A percentile compares a stretch with the other conserved stretches of the same genome.
Evolutionary conservation across 2,329 filamentous ascomycete species (phyloP).

Genomic region (Exophiala aquamarina): DNA sequence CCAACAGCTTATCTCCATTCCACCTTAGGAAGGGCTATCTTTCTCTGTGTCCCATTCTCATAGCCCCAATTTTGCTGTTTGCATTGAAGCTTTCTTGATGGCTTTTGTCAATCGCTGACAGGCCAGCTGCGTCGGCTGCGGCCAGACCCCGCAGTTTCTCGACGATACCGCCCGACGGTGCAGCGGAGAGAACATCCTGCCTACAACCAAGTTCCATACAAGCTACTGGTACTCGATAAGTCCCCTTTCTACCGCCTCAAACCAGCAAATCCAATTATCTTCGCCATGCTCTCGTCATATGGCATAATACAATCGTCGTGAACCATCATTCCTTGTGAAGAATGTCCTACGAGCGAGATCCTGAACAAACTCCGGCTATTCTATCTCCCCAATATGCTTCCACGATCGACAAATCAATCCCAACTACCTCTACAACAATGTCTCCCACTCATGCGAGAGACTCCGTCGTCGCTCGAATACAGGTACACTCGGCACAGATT

Average conservation of each 20-base stretch:
- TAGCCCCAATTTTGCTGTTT: background rate
- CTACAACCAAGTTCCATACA: background rate
- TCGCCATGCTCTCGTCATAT: slow-evolving; percentile 22
- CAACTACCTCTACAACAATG: slow-evolving; percentile 29
- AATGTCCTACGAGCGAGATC: slow-evolving; percentile 28
- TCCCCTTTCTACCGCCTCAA: background rate
- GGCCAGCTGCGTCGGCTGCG: slow-evolving; percentile 18
- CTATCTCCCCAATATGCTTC: slow-evolving; percentile 30
- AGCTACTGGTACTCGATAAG: background rate
- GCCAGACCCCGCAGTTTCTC: slow-evolving; percentile 27
- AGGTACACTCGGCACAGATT: slow-evolving; percentile 47
- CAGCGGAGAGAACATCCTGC: slow-evolving; percentile 9
- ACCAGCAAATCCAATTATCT: background rate
- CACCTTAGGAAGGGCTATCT: background rate
- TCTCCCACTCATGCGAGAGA: slow-evolving; percentile 26
- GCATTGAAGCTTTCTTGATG: slow-evolving; percentile 3
- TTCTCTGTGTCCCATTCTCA: too few species aligned
- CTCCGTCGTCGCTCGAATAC: slow-evolving; percentile 36
- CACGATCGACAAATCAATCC: slow-evolving; percentile 22
- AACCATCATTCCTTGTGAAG: slow-evolving; percentile 7
- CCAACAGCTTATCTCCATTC: background rate
- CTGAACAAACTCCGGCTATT: slow-evolving; percentile 23
- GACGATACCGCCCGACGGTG: slow-evolving; percentile 13
- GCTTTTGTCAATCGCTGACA: slow-evolving; percentile 22
- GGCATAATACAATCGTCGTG: slow-evolving; percentile 5